phyloP scores from a whole-genome alignment of 306 rosid genomes.

The Cucurbita maxima region DNA sequence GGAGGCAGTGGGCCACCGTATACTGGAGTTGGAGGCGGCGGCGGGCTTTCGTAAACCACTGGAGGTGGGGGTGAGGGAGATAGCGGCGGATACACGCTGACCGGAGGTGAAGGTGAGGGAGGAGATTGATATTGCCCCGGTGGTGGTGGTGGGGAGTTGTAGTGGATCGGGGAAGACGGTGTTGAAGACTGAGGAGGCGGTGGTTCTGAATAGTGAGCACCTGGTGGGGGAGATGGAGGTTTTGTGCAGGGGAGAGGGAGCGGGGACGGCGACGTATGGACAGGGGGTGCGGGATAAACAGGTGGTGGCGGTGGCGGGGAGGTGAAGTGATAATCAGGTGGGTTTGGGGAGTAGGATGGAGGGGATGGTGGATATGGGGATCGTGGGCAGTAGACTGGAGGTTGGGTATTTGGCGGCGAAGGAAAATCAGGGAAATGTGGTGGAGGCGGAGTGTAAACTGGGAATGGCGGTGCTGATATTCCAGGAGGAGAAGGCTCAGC shows the following conservation, averaged over 20 bases:
- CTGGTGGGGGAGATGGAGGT: slow-evolving; percentile 11
- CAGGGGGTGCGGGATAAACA: not conserved
- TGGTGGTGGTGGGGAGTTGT: not conserved
- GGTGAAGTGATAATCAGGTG: not conserved
- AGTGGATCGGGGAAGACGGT: not conserved
- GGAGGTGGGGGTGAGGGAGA: slow-evolving; percentile 10
- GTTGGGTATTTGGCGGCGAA: slow-evolving; percentile 1
- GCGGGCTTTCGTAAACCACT: not conserved
- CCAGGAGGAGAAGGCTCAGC: not conserved
- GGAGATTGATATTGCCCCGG: slow-evolving; percentile 5
- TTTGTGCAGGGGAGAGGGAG: slow-evolving; percentile 13
- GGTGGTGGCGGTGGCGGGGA: slow-evolving; percentile 8
- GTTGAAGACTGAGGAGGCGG: not conserved
- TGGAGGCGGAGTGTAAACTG: slow-evolving; percentile 3
- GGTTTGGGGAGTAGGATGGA: slow-evolving; percentile 5
- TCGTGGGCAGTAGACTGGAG: not conserved
- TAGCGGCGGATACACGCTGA: not conserved
- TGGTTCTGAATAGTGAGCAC: not conserved
- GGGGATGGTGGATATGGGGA: slow-evolving; percentile 13
- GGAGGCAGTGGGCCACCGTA: slow-evolving; percentile 10
- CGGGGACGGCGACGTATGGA: not conserved
- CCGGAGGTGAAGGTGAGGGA: slow-evolving; percentile 7
- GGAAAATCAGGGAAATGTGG: not conserved
- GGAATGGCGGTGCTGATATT: not conserved
- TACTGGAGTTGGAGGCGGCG: slow-evolving; percentile 22